A percentile compares a stretch with the other conserved stretches of the same genome.
Evolutionary conservation across 2,329 filamentous ascomycete genomes (phyloP).

Genomic region (Aureobasidium sp.): DNA sequence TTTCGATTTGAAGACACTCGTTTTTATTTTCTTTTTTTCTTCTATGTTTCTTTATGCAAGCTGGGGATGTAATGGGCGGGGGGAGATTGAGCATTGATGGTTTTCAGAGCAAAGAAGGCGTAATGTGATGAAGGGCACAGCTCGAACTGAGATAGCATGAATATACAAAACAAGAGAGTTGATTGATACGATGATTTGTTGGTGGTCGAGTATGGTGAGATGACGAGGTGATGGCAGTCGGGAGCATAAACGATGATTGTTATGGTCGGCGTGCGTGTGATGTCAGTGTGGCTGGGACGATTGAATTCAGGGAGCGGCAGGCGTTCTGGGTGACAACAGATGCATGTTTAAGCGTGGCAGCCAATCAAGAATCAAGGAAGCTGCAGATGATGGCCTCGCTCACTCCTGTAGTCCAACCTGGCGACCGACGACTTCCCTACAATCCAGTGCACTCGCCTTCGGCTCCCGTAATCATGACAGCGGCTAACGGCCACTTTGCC

Average conservation of each 20-base stretch:
- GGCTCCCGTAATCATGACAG: constrained; percentile 38
- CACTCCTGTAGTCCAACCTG: not conserved
- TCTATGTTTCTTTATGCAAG: constrained; percentile 3
- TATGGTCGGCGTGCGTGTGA: not conserved
- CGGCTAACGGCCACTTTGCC: constrained; percentile 66
- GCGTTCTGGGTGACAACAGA: not conserved
- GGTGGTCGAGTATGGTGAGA: not conserved
- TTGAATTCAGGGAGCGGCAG: not conserved
- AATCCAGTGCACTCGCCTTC: constrained; percentile 18
- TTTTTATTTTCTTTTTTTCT: not conserved
- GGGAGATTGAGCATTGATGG: not conserved
- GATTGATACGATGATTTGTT: not conserved
- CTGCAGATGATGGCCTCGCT: not conserved
- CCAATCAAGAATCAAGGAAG: constrained; percentile 1
- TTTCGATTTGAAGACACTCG: not conserved
- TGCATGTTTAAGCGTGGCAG: constrained; percentile 6
- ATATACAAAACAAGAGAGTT: not conserved
- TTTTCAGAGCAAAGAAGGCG: not conserved
- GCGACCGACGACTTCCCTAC: constrained; percentile 10
- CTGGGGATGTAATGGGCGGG: constrained; percentile 2
- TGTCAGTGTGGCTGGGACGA: not conserved
- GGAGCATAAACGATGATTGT: not conserved
- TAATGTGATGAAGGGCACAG: constrained; percentile 1
- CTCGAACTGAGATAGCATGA: not conserved
- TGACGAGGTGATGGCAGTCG: not conserved